Evolutionary conservation across 768 basidiomycete genomes (phyloP), one percentile per base, ranked within the genome.

Genomic region (Gloeophyllum trabeum): DNA sequence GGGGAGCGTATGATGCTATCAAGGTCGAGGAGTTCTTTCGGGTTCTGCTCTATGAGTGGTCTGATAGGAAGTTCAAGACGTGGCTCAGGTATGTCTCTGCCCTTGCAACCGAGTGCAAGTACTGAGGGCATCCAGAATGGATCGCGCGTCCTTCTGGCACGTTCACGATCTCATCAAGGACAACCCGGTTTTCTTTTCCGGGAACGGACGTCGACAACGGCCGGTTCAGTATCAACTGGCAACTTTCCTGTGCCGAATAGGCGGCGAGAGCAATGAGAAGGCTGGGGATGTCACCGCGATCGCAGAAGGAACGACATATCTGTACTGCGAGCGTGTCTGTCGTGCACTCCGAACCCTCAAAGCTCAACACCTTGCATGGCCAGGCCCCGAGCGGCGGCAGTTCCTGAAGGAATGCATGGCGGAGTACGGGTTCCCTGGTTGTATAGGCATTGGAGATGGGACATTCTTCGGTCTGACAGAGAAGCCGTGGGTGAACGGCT

Each of bases 401-500:
- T 35, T 23, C 22, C 41, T 48, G 5, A 48, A 37, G n/a, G 16
- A 35, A 5, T 24, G 39, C 10, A 52, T 49, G 39, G 45, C 42
- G 13, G 25, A 43, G 3, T 51, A 37, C 16, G 56, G 54, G 10
- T 53, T 58, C 32, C 39, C 41, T 1, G 47, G 42, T 4, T 56
- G 54, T 45, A 35, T 54, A 26, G 53, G 57, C 16, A 48, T 48
- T 39, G 48, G 45, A 3, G 51, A 59, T 46, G 51, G 54, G 0
- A 45, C 47, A 21, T 46, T 51, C 10, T 41, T 59, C 5, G 26
- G 40, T 4, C 44, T 57, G n/a, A 34, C 36, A 12, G 41, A 52
- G 13, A 41, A 41, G 26, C 57, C 52, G 3, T 6, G 34, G 10
- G 16, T 22, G 1, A 43, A 57, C 30, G 50, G 46, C 3, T 24